Base-by-base conservation (phyloP, 1,139 yeast genomes). In the Taphrina wiesneri region DNA sequence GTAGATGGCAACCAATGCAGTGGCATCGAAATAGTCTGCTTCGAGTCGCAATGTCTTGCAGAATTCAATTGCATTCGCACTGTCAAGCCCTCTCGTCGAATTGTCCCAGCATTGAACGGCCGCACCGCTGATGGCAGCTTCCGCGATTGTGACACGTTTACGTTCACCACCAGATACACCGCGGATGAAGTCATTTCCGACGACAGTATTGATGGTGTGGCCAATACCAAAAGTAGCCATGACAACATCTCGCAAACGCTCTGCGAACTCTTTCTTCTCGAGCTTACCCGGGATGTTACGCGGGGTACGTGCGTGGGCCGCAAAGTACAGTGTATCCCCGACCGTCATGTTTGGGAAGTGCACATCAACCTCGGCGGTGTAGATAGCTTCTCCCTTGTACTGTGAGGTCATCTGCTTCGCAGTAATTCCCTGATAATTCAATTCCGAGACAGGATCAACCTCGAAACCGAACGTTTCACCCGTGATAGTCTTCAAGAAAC, bases 1-100 rank as follows among this genome's bases (percentile, higher is more conserved):
- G 76, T 89, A 89, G 68, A 89, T 86, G 30, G 96, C 90, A 70
- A 90, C 87, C 59, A 88, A 77, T 1, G 90, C 85, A 30, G 92
- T 82, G 19, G 84, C 79, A 28, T 82, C 82, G 65, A 83, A 77
- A 62, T 87, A 77, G 45, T 82, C 78, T 2, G 95, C 87, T 30
- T 85, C 80, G 6, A 86, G 82, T 72, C 86, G 85, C 71, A 89
- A 78, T 32, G 92, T 86, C 72, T 85, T 81, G 67, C 86, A 81
- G 71, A 88, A 89, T 76, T 89, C 96, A 68, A 87, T 78, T 4
- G 91, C 91, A 51, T 90, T 86, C 15, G 90, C 88, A 25, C 90
- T 82, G 75, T 86, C 91, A 68, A 86, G 79, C 73, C 91, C 91
- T 76, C 91, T 82, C 3, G 91, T 86, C 32, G 90, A 85, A 75